These are phyloP conservation scores for Fusarium sp. DNA, from an alignment of 2,329 filamentous ascomycete genomes.

Conservation along the genomic window DNA sequence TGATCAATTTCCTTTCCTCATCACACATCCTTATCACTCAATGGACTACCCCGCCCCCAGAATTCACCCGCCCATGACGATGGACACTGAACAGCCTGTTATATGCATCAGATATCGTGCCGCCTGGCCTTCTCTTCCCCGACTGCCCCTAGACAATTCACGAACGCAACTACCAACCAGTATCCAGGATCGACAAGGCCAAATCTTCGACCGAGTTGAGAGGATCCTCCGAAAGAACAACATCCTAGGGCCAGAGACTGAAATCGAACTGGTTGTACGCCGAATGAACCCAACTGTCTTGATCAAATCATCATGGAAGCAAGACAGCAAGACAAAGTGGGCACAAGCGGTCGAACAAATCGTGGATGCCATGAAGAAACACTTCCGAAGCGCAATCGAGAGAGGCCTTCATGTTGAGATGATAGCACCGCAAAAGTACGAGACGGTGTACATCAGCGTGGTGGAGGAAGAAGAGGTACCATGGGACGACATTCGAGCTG, in stretches of 20 bases:
- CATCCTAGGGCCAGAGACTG: background rate
- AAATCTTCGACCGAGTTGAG: background rate
- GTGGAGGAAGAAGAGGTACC: background rate
- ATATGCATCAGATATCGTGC: background rate
- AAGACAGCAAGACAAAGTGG: background rate
- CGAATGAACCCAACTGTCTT: background rate
- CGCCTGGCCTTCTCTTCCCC: constrained; percentile 1
- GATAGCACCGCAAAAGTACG: background rate
- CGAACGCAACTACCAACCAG: background rate
- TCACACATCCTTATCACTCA: background rate
- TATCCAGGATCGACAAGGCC: background rate
- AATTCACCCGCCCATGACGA: background rate
- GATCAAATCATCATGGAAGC: background rate
- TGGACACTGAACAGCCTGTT: background rate
- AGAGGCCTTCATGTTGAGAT: background rate
- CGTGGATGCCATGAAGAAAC: background rate
- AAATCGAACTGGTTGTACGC: background rate
- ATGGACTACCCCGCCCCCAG: background rate
- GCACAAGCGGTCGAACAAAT: background rate
- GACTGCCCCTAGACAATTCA: background rate
- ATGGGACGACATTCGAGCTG: background rate
- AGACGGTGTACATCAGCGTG: background rate
- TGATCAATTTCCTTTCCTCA: background rate
- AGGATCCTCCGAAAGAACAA: background rate
- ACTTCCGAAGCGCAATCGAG: background rate